Base-by-base conservation (phyloP, 208 protist species). In the Leishmania guyanensis region DNA sequence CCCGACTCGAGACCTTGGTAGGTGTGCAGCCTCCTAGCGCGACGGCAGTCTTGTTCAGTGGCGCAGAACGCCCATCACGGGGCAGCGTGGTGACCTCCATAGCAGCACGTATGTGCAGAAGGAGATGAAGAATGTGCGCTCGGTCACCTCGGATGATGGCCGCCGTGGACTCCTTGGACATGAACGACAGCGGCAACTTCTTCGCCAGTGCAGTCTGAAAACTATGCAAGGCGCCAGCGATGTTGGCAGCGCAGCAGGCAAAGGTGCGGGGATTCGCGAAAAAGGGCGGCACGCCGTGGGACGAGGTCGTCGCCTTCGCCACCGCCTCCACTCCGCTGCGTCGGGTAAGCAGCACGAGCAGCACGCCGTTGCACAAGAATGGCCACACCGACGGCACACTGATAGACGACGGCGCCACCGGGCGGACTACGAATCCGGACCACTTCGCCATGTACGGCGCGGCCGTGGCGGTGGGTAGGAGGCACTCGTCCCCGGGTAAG, bases 331-430 rank as follows among this genome's bases (percentile, higher is more conserved):
- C 66, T 5, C 77, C 83, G 73, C 86, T 70, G 54, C 77, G 80
- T 33, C 85, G 85, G 3, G 89, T 88, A 33, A 94, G 69, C 36
- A 85, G 79, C 68, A 84, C 86, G 29, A 97, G 84, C 16, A 88
- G 81, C 26, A 90, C 87, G 51, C 94, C 94, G 81, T 97, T 97
- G 48, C 85, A 87, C 14, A 97, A 75, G 64, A 86, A 97, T 2
- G 94, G 94, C 81, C 92, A 97, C 26, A 97, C 86, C 20, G 91
- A 91, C 5, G 94, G 92, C 54, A 93, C 73, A 73, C 89, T 91
- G 26, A 97, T 77, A 6, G 88, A 79, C 43, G 79, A 5, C 26
- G 91, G 91, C n/a, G 81, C 71, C 2, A 43, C 62, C 1, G 50
- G 20, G 64, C 88, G 85, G 4, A 70, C 66, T 29, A 84, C 79